Evolutionary conservation across 2,329 filamentous ascomycete species (phyloP).

Genomic region (Dactylonectria macrodidyma): DNA sequence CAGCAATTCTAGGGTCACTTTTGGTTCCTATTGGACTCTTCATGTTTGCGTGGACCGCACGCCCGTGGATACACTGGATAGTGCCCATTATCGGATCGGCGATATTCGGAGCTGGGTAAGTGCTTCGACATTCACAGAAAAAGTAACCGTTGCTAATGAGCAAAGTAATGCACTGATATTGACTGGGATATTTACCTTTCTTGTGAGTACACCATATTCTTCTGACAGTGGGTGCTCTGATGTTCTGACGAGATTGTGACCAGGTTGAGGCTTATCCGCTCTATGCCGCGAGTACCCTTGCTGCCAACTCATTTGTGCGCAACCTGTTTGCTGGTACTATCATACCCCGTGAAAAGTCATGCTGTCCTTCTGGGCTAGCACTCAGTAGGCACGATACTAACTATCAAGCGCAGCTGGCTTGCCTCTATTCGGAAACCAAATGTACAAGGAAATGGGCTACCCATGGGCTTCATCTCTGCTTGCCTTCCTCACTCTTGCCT

Average conservation of each 20-base stretch:
- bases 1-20: constrained; percentile 79
- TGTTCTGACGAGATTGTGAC: too few species aligned
- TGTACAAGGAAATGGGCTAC: constrained; percentile 79
- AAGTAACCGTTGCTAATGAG: constrained; percentile 32
- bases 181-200: constrained; percentile 34
- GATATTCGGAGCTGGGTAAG: constrained; percentile 65
- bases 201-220: too few species aligned
- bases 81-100: constrained; percentile 80
- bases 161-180: constrained; percentile 31
- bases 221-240: too few species aligned
- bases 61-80: constrained; percentile 78
- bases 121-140: constrained; percentile 6
- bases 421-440: constrained; percentile 80
- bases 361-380: too few species aligned
- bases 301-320: constrained; percentile 86
- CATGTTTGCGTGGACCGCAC: constrained; percentile 87
- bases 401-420: constrained; percentile 69
- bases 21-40: constrained; percentile 88
- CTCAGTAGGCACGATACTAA: too few species aligned
- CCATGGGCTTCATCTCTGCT: constrained; percentile 78
- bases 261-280: constrained; percentile 82
- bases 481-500: constrained; percentile 72
- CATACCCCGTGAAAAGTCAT: too few species aligned
- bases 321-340: constrained; percentile 75
- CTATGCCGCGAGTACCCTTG: constrained; percentile 83